A percentile compares a stretch with the other conserved stretches of the same genome.
Evolutionary conservation across 2,329 filamentous ascomycete species (phyloP).

Genomic region (Hymenoscyphus fructigenus): DNA sequence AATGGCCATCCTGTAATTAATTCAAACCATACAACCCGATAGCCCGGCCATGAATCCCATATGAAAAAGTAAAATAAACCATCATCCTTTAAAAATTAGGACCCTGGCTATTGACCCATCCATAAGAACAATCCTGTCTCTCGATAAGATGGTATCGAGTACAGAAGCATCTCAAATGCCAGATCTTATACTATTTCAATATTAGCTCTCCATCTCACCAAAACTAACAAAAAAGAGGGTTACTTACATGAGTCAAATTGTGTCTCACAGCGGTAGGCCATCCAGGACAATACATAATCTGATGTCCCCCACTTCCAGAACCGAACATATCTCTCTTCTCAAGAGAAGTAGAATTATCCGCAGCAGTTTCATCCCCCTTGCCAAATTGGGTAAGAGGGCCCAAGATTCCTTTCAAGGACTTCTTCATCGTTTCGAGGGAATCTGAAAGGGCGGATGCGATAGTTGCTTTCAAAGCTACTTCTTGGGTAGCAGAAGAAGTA

Average conservation of each 20-base stretch:
- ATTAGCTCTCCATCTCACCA: neutral
- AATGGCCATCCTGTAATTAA: too few species aligned
- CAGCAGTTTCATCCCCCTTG: neutral
- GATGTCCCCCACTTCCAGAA: neutral
- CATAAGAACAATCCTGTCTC: neutral
- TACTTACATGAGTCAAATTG: slow-evolving; percentile 1
- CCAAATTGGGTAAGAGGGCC: neutral
- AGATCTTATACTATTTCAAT: neutral
- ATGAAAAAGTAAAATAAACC: neutral
- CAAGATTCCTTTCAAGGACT: neutral
- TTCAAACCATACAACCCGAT: too few species aligned
- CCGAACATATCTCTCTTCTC: neutral
- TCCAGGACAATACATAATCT: neutral
- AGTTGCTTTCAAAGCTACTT: neutral
- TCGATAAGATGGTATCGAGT: neutral
- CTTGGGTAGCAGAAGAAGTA: neutral
- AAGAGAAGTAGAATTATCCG: too few species aligned
- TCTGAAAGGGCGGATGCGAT: neutral
- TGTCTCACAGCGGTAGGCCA: neutral
- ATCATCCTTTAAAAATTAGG: neutral
- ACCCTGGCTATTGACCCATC: neutral
- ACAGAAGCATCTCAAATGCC: slow-evolving; percentile 1
- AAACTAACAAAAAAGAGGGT: too few species aligned
- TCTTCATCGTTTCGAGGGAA: neutral
- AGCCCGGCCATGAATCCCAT: neutral